A percentile compares a stretch with the other conserved stretches of the same genome.
Conservation (phyloP, 73 alveolate species). For the Symbiodinium pilosum region DNA sequence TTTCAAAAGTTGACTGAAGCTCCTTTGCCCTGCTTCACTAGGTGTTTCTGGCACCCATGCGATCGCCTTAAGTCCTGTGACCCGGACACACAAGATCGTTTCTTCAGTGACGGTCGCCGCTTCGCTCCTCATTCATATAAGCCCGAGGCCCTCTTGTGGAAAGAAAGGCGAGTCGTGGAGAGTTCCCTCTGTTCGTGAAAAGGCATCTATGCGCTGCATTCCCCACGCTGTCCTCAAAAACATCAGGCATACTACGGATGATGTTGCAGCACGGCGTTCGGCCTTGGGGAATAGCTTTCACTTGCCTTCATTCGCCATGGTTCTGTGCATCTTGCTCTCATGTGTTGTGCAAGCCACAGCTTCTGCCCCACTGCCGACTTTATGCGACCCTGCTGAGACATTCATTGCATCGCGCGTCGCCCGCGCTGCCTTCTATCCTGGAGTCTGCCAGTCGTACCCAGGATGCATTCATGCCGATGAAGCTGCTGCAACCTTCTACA, state of each 20-base stretch:
- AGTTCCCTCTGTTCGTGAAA: neutral
- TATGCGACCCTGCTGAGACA: neutral
- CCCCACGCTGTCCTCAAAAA: neutral
- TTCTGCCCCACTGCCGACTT: neutral
- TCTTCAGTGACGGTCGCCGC: neutral
- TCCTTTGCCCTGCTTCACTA: neutral
- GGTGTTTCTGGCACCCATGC: no score
- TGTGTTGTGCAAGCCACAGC: neutral
- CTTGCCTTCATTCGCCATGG: neutral
- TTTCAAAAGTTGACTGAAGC: neutral
- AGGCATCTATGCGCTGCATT: neutral
- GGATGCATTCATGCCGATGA: neutral
- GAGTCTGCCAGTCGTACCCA: neutral
- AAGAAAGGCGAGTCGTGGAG: neutral
- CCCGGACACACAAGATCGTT: neutral
- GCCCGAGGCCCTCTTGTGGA: no score
- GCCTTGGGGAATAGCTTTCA: neutral
- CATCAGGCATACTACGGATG: neutral
- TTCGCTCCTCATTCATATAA: no score
- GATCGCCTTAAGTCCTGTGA: no score
- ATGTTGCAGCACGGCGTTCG: neutral
- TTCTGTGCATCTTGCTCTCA: neutral
- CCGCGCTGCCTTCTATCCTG: neutral
- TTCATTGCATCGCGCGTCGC: neutral
- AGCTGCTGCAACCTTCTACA: neutral